A percentile compares a stretch with the other conserved stretches of the same genome.
phyloP scores from a whole-genome alignment of 2,329 filamentous ascomycete genomes.

The Trichocomaceae sp. region DNA sequence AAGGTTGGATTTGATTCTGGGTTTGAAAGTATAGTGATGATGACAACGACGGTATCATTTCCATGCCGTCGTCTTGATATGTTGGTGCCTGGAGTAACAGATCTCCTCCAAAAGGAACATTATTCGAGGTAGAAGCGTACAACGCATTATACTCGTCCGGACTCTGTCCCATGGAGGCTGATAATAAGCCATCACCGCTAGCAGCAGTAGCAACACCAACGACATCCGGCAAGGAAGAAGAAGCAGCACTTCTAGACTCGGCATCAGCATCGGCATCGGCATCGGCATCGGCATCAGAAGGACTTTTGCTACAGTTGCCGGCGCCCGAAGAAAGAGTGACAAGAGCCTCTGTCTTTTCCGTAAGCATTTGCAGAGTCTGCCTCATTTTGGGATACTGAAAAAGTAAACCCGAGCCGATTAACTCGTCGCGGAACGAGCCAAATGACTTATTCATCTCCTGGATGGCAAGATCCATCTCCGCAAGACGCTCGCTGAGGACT shows the following conservation, averaged over 20 bases:
- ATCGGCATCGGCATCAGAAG: background rate
- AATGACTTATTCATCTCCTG: constrained; percentile 70
- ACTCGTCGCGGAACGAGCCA: constrained; percentile 58
- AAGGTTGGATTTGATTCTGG: constrained; percentile 19
- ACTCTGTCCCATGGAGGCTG: background rate
- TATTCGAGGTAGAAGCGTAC: background rate
- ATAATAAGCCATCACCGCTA: background rate
- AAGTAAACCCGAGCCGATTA: constrained; percentile 52
- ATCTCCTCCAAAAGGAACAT: background rate
- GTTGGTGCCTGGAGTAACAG: background rate
- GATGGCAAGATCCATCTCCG: constrained; percentile 60
- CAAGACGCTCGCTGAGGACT: constrained; percentile 63
- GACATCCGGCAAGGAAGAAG: background rate
- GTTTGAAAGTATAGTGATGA: constrained; percentile 14
- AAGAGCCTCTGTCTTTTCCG: constrained; percentile 53
- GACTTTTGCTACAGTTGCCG: background rate
- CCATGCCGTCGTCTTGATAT: background rate
- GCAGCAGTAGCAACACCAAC: background rate
- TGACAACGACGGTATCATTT: background rate
- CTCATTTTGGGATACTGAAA: constrained; percentile 52
- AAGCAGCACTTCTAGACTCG: constrained; percentile 1
- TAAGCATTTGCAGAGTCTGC: constrained; percentile 51
- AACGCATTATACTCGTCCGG: background rate
- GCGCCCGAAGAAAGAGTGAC: constrained; percentile 37
- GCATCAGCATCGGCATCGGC: background rate